Evolutionary conservation across 23 red algal species (phyloP), one percentile per base, ranked within the genome.

Genomic region (Gracilaria caudata): DNA sequence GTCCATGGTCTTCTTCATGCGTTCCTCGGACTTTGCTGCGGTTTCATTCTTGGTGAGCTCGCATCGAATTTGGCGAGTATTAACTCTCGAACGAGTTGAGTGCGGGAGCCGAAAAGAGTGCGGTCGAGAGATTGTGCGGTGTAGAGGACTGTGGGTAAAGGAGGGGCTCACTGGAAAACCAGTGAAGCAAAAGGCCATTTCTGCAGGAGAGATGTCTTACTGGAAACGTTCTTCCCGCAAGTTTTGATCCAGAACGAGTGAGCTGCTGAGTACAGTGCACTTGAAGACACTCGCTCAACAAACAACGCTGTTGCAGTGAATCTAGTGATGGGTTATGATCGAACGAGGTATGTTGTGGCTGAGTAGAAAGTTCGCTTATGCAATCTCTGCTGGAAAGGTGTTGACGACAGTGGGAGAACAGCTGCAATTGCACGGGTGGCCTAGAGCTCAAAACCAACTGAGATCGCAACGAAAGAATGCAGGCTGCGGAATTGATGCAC

Each of bases 1-100:
- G 33, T 95, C 97, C 0, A 99, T 60, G 6, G 93, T 94, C 86
- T 99, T 99, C 30, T 90, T 51, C 97, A 99, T 99, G 33, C 93
- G 86, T 11, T 92, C 87, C 37, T 94, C 89, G 12, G 92, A 63
- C 51, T 93, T 81, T 30, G 80, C 57, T 9, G 51, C 75, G 10
- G 81, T 79, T 40, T 96, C 93, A 76, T 90, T 79, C 61, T 89
- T 70, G 12, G 85, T 89, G 21, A 89, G 85, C 55, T 89, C 85
- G 39, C 82, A 55, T 47, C 82, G 77, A 40, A 80, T 75, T 47
- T 43, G 20, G 12, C 0, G 10, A 29, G 40, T 38, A 33, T 47
- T 8, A 28, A 47, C 7, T 34, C 70, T 43, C 11, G 70, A 75
- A 40, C 39, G 40, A 47, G 24, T 43, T 28, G 39, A 4, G 24